Base-by-base conservation (phyloP, 164 flowering plant species). In the Vitis riparia region DNA sequence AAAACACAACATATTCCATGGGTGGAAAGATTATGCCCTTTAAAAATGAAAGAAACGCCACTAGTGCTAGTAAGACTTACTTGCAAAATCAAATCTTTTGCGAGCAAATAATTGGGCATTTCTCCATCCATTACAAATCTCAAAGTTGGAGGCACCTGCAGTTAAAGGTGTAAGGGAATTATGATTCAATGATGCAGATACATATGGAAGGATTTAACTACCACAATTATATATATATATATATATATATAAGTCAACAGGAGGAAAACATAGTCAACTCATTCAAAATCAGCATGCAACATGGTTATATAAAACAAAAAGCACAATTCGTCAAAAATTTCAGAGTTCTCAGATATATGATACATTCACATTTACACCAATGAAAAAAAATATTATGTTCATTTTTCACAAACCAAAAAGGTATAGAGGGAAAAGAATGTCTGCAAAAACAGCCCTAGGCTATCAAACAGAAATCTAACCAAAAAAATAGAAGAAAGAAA, bases 41-140 rank as follows among this genome's bases (percentile, higher is more conserved):
- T 51, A 5, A 11, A 55, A 65, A 62, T 23, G 9, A 16, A 65
- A 27, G 3, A 67, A 55, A 68, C 29, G 62, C 55, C 59, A 47
- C 15, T 17, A 67, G 52, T 59, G 15, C 48, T 17, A 71, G 59
- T 12, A 11, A 62, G 60, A 76, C 89, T 77, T 83, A 96, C 99
- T 75, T 93, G 99, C 82, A 96, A 83, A 80, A 96, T 96, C 82
- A 96, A 88, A 88, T 96, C 99, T 84, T 96, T 96, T 7, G 98
- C 97, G 58, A 91, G 91, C 76, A 96, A 75, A 84, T 85, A 93
- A 72, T 78, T 80, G 52, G 98, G 99, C 98, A 93, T 93, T 82
- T 93, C 98, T 69, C 99, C 98, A 82, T 95, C 98, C 94, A 93
- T 65, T 16, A 91, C 91, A 81, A 95, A 93, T 74, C 97, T 87